phyloP scores from a whole-genome alignment of 495 filamentous ascomycete genomes.

The Aspergillus cristatus region DNA sequence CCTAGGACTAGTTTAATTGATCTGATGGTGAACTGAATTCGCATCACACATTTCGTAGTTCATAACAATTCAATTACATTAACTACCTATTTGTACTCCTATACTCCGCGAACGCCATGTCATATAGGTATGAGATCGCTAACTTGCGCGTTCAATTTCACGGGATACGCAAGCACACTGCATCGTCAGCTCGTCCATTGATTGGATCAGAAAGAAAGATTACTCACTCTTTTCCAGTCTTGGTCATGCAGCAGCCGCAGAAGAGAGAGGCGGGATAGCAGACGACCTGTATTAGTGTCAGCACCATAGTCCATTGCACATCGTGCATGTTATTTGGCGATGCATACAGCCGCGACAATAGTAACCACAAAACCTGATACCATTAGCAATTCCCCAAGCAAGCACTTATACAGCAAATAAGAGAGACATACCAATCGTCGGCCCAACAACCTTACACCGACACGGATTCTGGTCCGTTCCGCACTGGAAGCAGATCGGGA shows the following conservation, averaged over 20 bases:
- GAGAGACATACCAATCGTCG: slow-evolving; percentile 38
- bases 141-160: slow-evolving; percentile 44
- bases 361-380: slow-evolving; percentile 34
- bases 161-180: slow-evolving; percentile 47
- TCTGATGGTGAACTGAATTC: too few species aligned
- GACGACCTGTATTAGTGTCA: slow-evolving; percentile 31
- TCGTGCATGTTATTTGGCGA: too few species aligned
- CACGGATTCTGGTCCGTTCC: slow-evolving; percentile 53
- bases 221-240: slow-evolving; percentile 48
- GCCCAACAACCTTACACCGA: slow-evolving; percentile 53
- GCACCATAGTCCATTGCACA: not conserved
- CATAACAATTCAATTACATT: too few species aligned
- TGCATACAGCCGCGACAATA: slow-evolving; percentile 42
- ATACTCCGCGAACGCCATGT: not conserved
- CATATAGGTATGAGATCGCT: slow-evolving; percentile 43
- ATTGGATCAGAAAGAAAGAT: not conserved
- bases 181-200: slow-evolving; percentile 5
- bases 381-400: not conserved
- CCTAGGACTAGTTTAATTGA: too few species aligned
- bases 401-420: not conserved
- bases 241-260: slow-evolving; percentile 49
- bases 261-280: slow-evolving; percentile 52
- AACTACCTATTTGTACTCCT: too few species aligned
- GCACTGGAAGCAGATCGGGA: slow-evolving; percentile 47
- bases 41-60: too few species aligned